Evolutionary conservation across 2,329 filamentous ascomycete species (phyloP), one percentile per base, ranked within the genome.

Genomic region (Venturia carpophila): DNA sequence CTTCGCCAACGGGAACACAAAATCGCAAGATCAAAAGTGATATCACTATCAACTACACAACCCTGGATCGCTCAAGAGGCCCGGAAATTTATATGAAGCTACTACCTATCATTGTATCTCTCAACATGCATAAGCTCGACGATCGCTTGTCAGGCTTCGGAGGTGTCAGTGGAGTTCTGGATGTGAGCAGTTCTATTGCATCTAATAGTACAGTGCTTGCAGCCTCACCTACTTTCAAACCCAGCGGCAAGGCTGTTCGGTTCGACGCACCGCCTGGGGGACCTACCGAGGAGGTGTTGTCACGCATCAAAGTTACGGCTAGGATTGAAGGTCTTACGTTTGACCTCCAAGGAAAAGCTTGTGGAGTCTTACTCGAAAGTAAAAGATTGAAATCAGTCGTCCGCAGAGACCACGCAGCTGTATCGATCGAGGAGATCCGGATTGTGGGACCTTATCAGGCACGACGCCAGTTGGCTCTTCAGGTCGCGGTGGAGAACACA

Each of bases 121-220:
- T 97, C 49, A 90, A 97, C 72, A 78, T 97, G 19, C 87, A 88
- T 68, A 84, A 85, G 65, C 78, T 97, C 27, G 94, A 97, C 70
- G 92, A 96, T 70, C 90, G 90, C 0, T 86, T 97, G 67, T 85
- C 86, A 65, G 91, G 90, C 82, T 92, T 97, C 75, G 94, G 94
- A 43, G 94, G 94, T 0, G 79, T 99, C 55, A 96, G 92, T 74
- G 91, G 92, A 69, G 88, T 99, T 63, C 79, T 99, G 55, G 95
- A 94, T 70, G 84, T 97, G 73, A 90, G 92, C 68, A 89, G 84
- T 66, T 96, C 93, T 0, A 89, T 96, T 68, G 85, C 88, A 13
- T 92, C 90, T 0, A 88, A 84, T 67, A 82, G 85, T n/a, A 84
- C 87, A 0, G 71, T 68, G 73, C 77, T 71, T 61, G 73, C 70